Percentiles rank a stretch among this genome's conserved stretches.
Conservation (phyloP, 2,329 filamentous ascomycete genomes). For the Diaporthe citrichinensis region DNA sequence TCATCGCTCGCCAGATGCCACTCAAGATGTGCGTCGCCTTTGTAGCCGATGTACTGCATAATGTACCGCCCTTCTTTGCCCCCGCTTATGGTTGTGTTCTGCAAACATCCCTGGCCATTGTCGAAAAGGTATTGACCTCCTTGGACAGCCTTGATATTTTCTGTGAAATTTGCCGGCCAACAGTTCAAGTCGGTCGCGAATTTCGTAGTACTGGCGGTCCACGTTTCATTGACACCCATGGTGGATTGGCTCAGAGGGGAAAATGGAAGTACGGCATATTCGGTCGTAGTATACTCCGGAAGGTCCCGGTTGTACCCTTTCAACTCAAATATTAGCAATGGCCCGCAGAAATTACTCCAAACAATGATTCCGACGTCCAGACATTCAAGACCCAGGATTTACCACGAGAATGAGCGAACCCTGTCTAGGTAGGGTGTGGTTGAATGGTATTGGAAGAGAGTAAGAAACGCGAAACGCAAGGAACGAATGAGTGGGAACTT, state of each 20-base stretch:
- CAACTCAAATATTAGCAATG: background rate
- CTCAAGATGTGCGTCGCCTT: constrained; percentile 50
- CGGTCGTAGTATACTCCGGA: constrained; percentile 58
- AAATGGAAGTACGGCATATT: constrained; percentile 62
- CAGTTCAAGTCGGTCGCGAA: constrained; percentile 56
- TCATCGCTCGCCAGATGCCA: constrained; percentile 49
- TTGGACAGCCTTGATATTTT: background rate
- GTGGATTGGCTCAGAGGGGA: constrained; percentile 37
- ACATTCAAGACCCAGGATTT: no score
- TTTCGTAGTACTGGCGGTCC: constrained; percentile 49
- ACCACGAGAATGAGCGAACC: no score
- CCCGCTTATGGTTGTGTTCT: constrained; percentile 42
- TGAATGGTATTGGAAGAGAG: background rate
- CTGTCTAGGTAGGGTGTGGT: no score
- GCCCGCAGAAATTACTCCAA: no score
- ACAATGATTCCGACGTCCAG: no score
- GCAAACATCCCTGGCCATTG: constrained; percentile 56
- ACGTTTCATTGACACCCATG: constrained; percentile 43
- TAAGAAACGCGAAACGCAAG: background rate
- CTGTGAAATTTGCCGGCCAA: constrained; percentile 49
- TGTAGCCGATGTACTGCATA: constrained; percentile 61
- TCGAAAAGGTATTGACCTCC: constrained; percentile 47
- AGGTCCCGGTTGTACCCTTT: constrained; percentile 58
- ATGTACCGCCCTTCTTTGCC: constrained; percentile 44
- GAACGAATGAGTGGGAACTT: background rate